A percentile compares a stretch with the other conserved stretches of the same genome.
These are phyloP conservation scores for Deinandra increscens DNA, from an alignment of 129 eudicot species.

Conservation along the genomic window DNA sequence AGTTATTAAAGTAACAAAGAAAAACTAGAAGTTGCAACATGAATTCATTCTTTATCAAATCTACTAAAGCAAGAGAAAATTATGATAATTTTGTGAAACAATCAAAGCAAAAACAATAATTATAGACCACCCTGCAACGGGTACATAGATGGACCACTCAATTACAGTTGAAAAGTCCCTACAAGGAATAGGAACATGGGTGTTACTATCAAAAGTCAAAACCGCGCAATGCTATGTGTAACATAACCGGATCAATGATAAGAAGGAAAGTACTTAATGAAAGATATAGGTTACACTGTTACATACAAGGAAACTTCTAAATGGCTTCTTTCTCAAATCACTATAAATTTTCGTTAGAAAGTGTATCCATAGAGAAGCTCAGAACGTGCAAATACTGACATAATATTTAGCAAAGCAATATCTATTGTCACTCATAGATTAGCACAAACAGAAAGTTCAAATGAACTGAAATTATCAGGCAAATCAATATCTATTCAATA, in stretches of 20 bases:
- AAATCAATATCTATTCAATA: not conserved
- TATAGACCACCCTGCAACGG: slow-evolving; percentile 1
- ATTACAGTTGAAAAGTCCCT: not conserved
- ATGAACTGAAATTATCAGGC: no score
- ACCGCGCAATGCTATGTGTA: not conserved
- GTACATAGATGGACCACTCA: not conserved
- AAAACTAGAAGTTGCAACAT: not conserved
- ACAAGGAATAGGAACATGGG: not conserved
- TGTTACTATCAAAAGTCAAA: not conserved
- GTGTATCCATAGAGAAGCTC: not conserved
- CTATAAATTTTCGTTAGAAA: not conserved
- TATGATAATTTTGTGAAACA: not conserved
- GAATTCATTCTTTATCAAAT: not conserved
- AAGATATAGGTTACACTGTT: slow-evolving; percentile 7
- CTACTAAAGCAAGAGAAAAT: slow-evolving; percentile 15
- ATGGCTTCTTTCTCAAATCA: not conserved
- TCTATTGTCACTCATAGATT: not conserved
- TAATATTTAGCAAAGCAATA: slow-evolving; percentile 9
- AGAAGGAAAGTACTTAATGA: slow-evolving; percentile 15
- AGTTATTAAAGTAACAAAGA: not conserved
- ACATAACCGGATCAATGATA: slow-evolving; percentile 5
- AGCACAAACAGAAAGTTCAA: no score
- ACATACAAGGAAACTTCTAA: slow-evolving; percentile 12
- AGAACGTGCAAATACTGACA: not conserved
- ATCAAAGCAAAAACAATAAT: not conserved